Conservation (phyloP, 2,329 filamentous ascomycete species). For the Zymoseptoria pseudotritici region DNA sequence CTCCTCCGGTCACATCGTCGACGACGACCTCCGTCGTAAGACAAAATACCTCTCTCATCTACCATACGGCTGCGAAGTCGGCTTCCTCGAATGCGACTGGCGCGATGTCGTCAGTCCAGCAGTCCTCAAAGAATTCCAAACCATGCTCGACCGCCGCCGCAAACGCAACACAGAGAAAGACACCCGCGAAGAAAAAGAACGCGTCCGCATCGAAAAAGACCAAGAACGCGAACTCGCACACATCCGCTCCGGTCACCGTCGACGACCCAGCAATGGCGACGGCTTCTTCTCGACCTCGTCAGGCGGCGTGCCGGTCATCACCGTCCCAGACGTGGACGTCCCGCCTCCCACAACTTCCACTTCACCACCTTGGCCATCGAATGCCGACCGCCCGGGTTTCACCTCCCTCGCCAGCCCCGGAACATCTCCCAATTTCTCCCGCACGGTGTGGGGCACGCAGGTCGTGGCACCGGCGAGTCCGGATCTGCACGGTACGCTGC, state of each 20-base stretch:
- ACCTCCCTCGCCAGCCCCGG: slow-evolving; percentile 67
- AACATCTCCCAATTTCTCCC: slow-evolving; percentile 66
- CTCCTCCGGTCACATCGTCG: slow-evolving; percentile 77
- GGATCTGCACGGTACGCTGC: slow-evolving; percentile 39
- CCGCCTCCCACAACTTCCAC: slow-evolving; percentile 4
- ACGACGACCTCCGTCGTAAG: slow-evolving; percentile 74
- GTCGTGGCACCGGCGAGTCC: slow-evolving; percentile 55
- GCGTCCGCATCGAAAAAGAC: slow-evolving; percentile 70
- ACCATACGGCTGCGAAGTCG: slow-evolving; percentile 83
- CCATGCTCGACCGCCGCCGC: slow-evolving; percentile 67
- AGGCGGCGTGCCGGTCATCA: slow-evolving; percentile 25
- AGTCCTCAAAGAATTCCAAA: slow-evolving; percentile 65
- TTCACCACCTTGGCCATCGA: slow-evolving; percentile 46
- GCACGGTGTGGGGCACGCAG: slow-evolving; percentile 89
- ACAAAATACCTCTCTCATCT: slow-evolving; percentile 83
- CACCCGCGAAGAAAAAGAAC: slow-evolving; percentile 75
- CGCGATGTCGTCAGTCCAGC: slow-evolving; percentile 74
- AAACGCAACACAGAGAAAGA: slow-evolving; percentile 78
- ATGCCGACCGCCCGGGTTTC: slow-evolving; percentile 55
- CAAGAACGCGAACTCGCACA: slow-evolving; percentile 64
- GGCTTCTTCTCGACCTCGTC: slow-evolving; percentile 24
- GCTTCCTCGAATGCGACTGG: slow-evolving; percentile 91
- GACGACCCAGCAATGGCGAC: slow-evolving; percentile 43
- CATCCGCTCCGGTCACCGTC: slow-evolving; percentile 52
- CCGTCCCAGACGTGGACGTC: slow-evolving; percentile 6